A percentile compares a stretch with the other conserved stretches of the same genome.
These are phyloP conservation scores for Piper longum DNA, from an alignment of 164 flowering plant genomes.

Conservation along the genomic window DNA sequence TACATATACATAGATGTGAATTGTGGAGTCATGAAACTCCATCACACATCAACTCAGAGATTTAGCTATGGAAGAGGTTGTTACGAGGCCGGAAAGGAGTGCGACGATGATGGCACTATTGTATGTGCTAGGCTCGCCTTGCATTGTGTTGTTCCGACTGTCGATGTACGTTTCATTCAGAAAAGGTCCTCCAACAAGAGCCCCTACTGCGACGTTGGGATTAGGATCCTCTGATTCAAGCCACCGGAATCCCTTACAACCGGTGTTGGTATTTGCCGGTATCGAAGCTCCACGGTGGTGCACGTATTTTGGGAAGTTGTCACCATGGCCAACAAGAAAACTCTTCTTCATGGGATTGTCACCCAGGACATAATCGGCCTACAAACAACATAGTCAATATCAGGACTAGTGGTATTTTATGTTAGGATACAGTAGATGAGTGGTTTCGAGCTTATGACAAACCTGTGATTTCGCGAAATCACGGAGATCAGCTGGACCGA, in stretches of 20 bases:
- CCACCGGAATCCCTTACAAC: constrained; percentile 67
- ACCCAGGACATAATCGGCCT: constrained; percentile 93
- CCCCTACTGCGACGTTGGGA: constrained; percentile 77
- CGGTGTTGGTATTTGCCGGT: constrained; percentile 45
- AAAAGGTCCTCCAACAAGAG: constrained; percentile 87
- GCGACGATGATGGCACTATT: constrained; percentile 70
- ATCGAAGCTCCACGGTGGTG: constrained; percentile 98
- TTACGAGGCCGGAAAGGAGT: constrained; percentile 70
- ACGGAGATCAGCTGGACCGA: constrained; percentile 58
- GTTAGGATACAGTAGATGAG: neutral
- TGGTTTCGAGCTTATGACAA: neutral
- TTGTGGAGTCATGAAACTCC: neutral
- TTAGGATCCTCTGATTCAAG: constrained; percentile 48
- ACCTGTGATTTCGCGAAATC: constrained; percentile 86
- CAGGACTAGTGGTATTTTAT: neutral
- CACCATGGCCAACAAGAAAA: constrained; percentile 81
- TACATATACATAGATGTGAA: neutral
- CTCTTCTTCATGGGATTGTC: constrained; percentile 73
- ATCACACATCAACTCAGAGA: constrained; percentile 12
- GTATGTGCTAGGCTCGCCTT: constrained; percentile 76
- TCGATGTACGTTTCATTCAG: constrained; percentile 56
- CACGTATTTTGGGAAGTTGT: constrained; percentile 56
- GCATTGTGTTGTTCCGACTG: constrained; percentile 68
- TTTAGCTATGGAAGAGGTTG: constrained; percentile 57
- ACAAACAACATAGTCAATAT: constrained; percentile 1